Conservation (phyloP, 2,329 filamentous ascomycete species). For the Zymoseptoria passerinii region DNA sequence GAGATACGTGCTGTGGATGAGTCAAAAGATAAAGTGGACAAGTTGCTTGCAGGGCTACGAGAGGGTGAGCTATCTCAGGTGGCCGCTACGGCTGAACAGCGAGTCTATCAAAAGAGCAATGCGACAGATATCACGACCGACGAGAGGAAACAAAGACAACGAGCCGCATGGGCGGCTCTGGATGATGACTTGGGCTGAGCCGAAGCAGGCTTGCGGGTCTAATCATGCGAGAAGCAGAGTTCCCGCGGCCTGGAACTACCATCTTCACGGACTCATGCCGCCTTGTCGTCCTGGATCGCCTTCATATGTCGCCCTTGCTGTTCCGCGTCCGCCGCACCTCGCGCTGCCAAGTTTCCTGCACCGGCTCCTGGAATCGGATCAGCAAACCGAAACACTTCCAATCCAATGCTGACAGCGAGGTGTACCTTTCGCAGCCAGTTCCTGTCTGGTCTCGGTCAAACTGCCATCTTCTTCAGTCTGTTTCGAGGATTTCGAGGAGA, state of each 20-base stretch:
- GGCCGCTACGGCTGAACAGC: constrained; percentile 1
- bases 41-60: constrained; percentile 59
- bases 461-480: constrained; percentile 25
- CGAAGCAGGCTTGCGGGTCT: background rate
- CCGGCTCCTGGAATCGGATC: constrained; percentile 19
- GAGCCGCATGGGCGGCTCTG: constrained; percentile 30
- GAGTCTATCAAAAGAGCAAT: constrained; percentile 1
- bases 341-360: constrained; percentile 20
- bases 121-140: constrained; percentile 13
- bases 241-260: background rate
- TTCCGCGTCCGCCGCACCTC: constrained; percentile 21
- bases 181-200: constrained; percentile 27
- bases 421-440: constrained; percentile 24
- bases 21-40: constrained; percentile 63
- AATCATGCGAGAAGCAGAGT: background rate
- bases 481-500: constrained; percentile 28
- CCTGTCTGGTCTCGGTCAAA: constrained; percentile 24
- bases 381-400: background rate
- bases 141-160: constrained; percentile 23
- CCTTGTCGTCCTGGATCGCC: constrained; percentile 14
- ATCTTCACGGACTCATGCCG: background rate
- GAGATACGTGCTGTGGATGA: constrained; percentile 64
- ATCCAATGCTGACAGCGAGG: background rate
- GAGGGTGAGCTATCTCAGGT: constrained; percentile 18
- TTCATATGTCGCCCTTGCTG: constrained; percentile 18